Conservation (phyloP, 257 asterid genomes). For the Solanum acaule region DNA sequence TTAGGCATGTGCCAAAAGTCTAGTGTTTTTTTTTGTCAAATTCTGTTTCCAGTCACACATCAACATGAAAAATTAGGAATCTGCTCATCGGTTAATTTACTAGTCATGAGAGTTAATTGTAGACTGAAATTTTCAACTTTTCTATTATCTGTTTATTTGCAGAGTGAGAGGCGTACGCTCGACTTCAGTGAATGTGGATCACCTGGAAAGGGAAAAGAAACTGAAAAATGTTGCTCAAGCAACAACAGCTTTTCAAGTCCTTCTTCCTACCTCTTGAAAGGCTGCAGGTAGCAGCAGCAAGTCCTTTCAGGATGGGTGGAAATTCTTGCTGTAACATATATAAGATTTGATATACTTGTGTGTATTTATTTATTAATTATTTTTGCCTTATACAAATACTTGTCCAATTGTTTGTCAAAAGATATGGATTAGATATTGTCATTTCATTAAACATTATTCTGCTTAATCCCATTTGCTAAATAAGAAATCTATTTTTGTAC, state of each 20-base stretch:
- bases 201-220: constrained; percentile 41
- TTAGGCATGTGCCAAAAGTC: background rate
- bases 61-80: background rate
- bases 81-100: background rate
- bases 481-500: background rate
- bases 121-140: background rate
- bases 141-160: constrained; percentile 7
- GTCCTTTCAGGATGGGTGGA: background rate
- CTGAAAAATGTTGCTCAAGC: constrained; percentile 25
- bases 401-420: constrained; percentile 1
- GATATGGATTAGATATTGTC: background rate
- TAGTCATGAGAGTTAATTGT: background rate
- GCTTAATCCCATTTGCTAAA: background rate
- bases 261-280: constrained; percentile 64
- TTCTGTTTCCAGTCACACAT: background rate
- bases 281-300: constrained; percentile 40
- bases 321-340: constrained; percentile 2
- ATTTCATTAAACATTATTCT: background rate
- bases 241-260: constrained; percentile 38
- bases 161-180: constrained; percentile 71
- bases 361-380: background rate
- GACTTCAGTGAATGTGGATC: constrained; percentile 87
- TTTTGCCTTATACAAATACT: background rate
- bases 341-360: background rate
- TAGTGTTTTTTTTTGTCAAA: background rate